These are phyloP conservation scores for Diddensiella caesifluorescens DNA, from an alignment of 805 yeast genomes.

Conservation along the genomic window DNA sequence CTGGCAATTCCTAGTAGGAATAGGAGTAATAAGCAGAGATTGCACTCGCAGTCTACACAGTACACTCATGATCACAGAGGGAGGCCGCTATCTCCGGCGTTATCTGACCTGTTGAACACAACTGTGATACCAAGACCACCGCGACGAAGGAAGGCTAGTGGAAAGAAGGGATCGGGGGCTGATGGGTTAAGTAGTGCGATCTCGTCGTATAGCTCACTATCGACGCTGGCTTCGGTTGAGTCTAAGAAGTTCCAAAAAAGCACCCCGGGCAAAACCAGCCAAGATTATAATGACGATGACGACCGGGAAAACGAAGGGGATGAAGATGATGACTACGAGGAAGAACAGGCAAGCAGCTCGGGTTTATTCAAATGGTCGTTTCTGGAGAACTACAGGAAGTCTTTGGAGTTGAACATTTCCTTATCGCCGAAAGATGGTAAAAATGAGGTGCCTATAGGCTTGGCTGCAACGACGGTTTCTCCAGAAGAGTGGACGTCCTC, in stretches of 20 bases:
- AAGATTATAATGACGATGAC: slow-evolving; percentile 4
- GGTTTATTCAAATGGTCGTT: slow-evolving; percentile 1
- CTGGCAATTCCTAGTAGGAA: too few species aligned
- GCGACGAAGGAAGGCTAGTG: slow-evolving; percentile 1
- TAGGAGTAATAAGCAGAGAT: background rate
- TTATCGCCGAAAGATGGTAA: too few species aligned
- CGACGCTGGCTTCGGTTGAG: background rate
- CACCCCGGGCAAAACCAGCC: background rate
- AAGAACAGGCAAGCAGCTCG: background rate
- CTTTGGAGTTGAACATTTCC: too few species aligned
- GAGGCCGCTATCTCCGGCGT: slow-evolving; percentile 19
- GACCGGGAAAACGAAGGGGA: slow-evolving; percentile 9
- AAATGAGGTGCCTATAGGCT: too few species aligned
- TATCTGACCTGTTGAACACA: slow-evolving; percentile 17
- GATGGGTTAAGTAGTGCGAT: background rate
- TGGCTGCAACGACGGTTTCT: too few species aligned
- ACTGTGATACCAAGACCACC: slow-evolving; percentile 21
- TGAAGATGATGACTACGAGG: slow-evolving; percentile 7
- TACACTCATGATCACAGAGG: slow-evolving; percentile 21
- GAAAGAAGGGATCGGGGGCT: background rate
- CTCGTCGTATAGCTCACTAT: slow-evolving; percentile 1
- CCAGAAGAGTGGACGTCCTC: too few species aligned
- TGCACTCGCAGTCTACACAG: background rate
- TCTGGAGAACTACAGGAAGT: background rate
- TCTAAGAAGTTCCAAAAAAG: background rate